Conservation (phyloP, 306 rosid genomes). For the Casuarina equisetifolia region DNA sequence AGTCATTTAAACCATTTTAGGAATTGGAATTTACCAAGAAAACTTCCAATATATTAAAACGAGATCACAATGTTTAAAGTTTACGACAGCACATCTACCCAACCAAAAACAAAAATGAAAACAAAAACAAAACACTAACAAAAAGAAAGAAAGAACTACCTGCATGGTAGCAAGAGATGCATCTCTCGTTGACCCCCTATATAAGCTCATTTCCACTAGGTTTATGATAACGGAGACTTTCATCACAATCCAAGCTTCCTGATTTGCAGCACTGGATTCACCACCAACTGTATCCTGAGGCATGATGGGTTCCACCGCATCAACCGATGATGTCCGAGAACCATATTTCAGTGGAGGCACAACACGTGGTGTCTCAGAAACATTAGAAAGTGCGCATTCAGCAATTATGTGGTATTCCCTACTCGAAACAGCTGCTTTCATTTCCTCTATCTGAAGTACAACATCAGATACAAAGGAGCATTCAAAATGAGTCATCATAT, state of each 20-base stretch:
- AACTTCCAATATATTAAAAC: neutral
- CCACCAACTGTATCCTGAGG: slow-evolving; percentile 37
- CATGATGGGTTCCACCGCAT: slow-evolving; percentile 35
- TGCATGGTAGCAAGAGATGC: slow-evolving; percentile 88
- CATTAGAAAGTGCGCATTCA: slow-evolving; percentile 84
- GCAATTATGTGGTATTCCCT: slow-evolving; percentile 83
- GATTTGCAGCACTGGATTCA: slow-evolving; percentile 43
- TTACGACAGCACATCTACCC: neutral
- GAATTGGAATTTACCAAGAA: neutral
- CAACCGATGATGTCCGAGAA: slow-evolving; percentile 38
- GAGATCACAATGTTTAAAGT: neutral
- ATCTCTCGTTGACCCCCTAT: slow-evolving; percentile 66
- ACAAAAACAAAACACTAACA: too few relatives aligned
- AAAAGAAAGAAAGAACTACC: slow-evolving; percentile 40
- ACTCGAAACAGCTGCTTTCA: slow-evolving; percentile 90
- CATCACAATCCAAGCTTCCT: slow-evolving; percentile 49
- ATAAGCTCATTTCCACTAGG: slow-evolving; percentile 78
- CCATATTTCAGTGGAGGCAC: slow-evolving; percentile 57
- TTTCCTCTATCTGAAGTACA: slow-evolving; percentile 67
- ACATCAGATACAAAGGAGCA: slow-evolving; percentile 23
- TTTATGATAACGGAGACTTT: slow-evolving; percentile 63
- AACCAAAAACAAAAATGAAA: neutral
- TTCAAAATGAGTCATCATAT: slow-evolving; percentile 1
- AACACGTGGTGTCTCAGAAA: slow-evolving; percentile 72
- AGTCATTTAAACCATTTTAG: neutral